These are phyloP conservation scores for Cairneyella variabilis DNA, from an alignment of 495 filamentous ascomycete genomes.

Conservation along the genomic window DNA sequence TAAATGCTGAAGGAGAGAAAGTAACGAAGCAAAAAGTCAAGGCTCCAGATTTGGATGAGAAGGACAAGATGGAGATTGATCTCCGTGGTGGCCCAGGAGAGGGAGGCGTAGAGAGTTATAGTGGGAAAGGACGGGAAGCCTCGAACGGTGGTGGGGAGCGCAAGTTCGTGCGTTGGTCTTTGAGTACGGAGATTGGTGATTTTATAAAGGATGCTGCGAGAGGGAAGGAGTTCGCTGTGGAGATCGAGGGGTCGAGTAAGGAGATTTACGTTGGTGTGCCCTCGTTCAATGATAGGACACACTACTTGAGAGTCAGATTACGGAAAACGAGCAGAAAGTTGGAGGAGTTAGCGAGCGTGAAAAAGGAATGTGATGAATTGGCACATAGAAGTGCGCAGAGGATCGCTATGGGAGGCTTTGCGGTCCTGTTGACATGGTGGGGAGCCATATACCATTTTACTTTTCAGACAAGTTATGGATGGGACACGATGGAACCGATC, in stretches of 20 bases:
- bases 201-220: conserved; percentile 91
- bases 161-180: conserved; percentile 86
- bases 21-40: conserved; percentile 17
- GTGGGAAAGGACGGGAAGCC: conserved; percentile 51
- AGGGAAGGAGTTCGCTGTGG: conserved; percentile 77
- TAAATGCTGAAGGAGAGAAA: conserved; percentile 19
- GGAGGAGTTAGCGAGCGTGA: conserved; percentile 62
- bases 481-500: conserved; percentile 90
- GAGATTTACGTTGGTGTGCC: conserved; percentile 80
- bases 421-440: conserved; percentile 72
- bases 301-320: conserved; percentile 74
- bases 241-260: conserved; percentile 66
- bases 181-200: conserved; percentile 86
- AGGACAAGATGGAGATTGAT: conserved; percentile 19
- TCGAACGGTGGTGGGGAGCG: conserved; percentile 23
- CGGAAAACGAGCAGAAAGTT: conserved; percentile 67
- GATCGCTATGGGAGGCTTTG: conserved; percentile 76
- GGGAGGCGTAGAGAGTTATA: conserved; percentile 57
- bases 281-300: conserved; percentile 82
- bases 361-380: conserved; percentile 73
- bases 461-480: conserved; percentile 74
- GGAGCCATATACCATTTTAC: conserved; percentile 68
- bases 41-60: not conserved
- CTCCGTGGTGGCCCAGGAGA: conserved; percentile 38
- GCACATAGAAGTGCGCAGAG: conserved; percentile 75